Percentiles rank a stretch among this genome's conserved stretches.
phyloP scores from a whole-genome alignment of 345 rosid species.

The Citrus maxima region DNA sequence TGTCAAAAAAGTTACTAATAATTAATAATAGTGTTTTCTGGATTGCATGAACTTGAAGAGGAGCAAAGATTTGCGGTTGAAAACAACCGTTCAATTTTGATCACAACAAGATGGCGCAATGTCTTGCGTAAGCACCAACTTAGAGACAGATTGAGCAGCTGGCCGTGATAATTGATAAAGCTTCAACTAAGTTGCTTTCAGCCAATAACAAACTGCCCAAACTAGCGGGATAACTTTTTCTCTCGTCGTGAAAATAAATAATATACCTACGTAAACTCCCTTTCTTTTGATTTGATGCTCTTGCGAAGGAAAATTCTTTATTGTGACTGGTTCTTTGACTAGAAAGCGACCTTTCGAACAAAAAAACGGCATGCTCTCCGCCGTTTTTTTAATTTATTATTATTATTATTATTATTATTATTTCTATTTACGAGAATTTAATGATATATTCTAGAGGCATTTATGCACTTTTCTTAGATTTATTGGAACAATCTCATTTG shows the following conservation, averaged over 20 bases:
- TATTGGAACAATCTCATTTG: not conserved
- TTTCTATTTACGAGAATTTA: not conserved
- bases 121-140: slow-evolving; percentile 15
- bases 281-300: slow-evolving; percentile 23
- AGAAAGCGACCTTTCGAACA: slow-evolving; percentile 9
- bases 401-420: too few relatives aligned
- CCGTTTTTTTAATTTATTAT: not conserved
- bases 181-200: slow-evolving; percentile 12
- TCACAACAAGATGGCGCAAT: not conserved
- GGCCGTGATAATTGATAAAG: not conserved
- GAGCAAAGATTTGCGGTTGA: slow-evolving; percentile 7
- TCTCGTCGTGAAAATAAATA: not conserved
- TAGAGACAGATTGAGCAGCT: too few relatives aligned
- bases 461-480: too few relatives aligned
- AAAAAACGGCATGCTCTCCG: not conserved
- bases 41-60: not conserved
- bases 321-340: not conserved
- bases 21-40: not conserved
- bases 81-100: slow-evolving; percentile 3
- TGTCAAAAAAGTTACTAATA: not conserved
- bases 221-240: slow-evolving; percentile 1
- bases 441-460: too few relatives aligned
- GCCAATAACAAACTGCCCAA: slow-evolving; percentile 26
- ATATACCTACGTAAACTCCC: slow-evolving; percentile 5
- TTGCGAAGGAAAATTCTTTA: not conserved